Evolutionary conservation across 768 basidiomycete species (phyloP).

Genomic region (Boletus rufocinnamomeus): DNA sequence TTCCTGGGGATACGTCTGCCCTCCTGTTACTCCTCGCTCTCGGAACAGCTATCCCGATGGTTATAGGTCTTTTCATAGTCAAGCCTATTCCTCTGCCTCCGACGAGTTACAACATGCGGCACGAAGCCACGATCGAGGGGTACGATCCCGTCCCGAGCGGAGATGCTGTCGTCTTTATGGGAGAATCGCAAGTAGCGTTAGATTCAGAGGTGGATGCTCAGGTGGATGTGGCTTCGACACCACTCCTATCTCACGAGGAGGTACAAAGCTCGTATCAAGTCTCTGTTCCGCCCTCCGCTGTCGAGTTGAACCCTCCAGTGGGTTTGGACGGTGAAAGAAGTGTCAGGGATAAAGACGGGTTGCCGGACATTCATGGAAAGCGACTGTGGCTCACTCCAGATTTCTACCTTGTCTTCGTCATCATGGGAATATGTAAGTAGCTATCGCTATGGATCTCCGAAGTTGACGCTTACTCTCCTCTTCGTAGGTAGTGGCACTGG

Average conservation of each 20-base stretch:
- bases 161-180: slow-evolving; percentile 27
- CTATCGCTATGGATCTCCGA: neutral
- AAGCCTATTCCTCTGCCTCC: slow-evolving; percentile 64
- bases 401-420: no score
- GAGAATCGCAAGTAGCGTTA: slow-evolving; percentile 20
- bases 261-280: slow-evolving; percentile 26
- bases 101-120: slow-evolving; percentile 19
- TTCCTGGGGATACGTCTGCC: no score
- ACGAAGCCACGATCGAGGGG: slow-evolving; percentile 9
- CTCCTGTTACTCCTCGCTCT: no score
- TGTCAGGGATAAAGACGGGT: slow-evolving; percentile 21
- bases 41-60: no score
- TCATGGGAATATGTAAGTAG: slow-evolving; percentile 56
- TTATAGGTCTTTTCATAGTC: slow-evolving; percentile 72
- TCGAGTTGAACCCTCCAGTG: slow-evolving; percentile 29
- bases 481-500: slow-evolving; percentile 79
- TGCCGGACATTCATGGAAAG: slow-evolving; percentile 57
- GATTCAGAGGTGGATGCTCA: slow-evolving; percentile 17
- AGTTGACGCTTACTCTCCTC: no score
- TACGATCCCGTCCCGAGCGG: slow-evolving; percentile 22
- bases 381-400: no score
- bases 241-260: slow-evolving; percentile 24
- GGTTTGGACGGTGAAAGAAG: neutral
- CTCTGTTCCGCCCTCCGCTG: slow-evolving; percentile 14
- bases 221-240: slow-evolving; percentile 21